These are phyloP conservation scores for Backusella morwellensis DNA, from an alignment of 192 early-diverging fungal species.

Conservation along the genomic window DNA sequence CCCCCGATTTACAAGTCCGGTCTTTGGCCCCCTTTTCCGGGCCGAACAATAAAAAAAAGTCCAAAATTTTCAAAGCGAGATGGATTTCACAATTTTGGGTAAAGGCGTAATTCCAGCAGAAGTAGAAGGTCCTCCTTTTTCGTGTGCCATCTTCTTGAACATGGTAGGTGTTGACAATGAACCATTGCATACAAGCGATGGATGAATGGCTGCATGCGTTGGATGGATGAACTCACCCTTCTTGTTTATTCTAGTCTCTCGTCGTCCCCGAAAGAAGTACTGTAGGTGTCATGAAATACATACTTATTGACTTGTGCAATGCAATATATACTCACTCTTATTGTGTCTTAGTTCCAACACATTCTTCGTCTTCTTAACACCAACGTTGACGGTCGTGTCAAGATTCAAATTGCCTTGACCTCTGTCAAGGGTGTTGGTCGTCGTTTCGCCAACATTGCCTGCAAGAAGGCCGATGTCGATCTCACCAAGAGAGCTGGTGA, in stretches of 20 bases:
- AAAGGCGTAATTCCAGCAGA: not conserved
- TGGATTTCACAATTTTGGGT: not conserved
- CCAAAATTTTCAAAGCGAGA: slow-evolving; percentile 6
- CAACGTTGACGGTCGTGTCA: slow-evolving; percentile 95
- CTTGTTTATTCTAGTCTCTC: slow-evolving; percentile 62
- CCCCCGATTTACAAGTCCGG: not conserved
- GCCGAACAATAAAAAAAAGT: not conserved
- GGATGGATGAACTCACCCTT: slow-evolving; percentile 1
- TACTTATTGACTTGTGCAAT: not conserved
- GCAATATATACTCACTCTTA: not conserved
- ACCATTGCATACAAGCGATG: not conserved
- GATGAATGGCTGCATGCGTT: slow-evolving; percentile 1
- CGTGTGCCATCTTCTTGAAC: slow-evolving; percentile 17
- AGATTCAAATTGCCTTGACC: slow-evolving; percentile 95
- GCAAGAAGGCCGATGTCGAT: slow-evolving; percentile 99
- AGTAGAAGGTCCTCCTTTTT: slow-evolving; percentile 24
- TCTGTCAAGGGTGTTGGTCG: slow-evolving; percentile 98
- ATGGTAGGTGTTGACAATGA: slow-evolving; percentile 16
- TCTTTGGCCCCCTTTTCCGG: not conserved
- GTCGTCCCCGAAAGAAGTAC: slow-evolving; percentile 87
- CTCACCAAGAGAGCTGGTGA: slow-evolving; percentile 98
- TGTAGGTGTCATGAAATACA: slow-evolving; percentile 1
- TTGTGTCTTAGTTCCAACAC: slow-evolving; percentile 74
- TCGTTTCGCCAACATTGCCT: slow-evolving; percentile 97
- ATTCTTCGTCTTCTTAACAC: slow-evolving; percentile 99